Conservation (phyloP, 2,329 filamentous ascomycete genomes). For the Scytalidium sp. region DNA sequence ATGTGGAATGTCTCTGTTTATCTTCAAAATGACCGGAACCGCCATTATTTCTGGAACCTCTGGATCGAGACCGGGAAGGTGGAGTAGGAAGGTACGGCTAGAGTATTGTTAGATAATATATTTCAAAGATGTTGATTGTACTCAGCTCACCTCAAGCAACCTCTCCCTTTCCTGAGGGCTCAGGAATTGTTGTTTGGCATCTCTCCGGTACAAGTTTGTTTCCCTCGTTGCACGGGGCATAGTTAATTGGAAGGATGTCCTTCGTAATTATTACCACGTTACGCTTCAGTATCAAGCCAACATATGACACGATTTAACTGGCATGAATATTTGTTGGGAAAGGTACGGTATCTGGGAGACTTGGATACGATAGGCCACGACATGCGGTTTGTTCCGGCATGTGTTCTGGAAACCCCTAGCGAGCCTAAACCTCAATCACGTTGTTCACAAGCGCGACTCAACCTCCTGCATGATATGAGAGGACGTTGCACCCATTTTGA, state of each 20-base stretch:
- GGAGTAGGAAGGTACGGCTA: constrained; percentile 30
- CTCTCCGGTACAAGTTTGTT: constrained; percentile 40
- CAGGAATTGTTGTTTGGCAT: constrained; percentile 41
- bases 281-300: background rate
- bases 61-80: constrained; percentile 16
- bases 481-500: background rate
- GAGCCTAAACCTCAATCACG: background rate
- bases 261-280: background rate
- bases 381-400: background rate
- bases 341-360: background rate
- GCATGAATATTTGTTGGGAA: background rate
- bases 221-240: constrained; percentile 29
- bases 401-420: background rate
- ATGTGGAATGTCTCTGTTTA: constrained; percentile 28
- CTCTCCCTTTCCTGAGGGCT: constrained; percentile 41
- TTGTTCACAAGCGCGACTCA: background rate
- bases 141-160: constrained; percentile 41
- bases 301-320: background rate
- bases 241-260: background rate
- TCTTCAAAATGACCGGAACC: constrained; percentile 19
- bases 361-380: background rate
- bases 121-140: background rate
- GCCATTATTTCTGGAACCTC: constrained; percentile 21
- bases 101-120: constrained; percentile 11
- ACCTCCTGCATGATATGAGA: background rate